These are phyloP conservation scores for Ramaria sp. DNA, from an alignment of 768 basidiomycete genomes.

Conservation along the genomic window DNA sequence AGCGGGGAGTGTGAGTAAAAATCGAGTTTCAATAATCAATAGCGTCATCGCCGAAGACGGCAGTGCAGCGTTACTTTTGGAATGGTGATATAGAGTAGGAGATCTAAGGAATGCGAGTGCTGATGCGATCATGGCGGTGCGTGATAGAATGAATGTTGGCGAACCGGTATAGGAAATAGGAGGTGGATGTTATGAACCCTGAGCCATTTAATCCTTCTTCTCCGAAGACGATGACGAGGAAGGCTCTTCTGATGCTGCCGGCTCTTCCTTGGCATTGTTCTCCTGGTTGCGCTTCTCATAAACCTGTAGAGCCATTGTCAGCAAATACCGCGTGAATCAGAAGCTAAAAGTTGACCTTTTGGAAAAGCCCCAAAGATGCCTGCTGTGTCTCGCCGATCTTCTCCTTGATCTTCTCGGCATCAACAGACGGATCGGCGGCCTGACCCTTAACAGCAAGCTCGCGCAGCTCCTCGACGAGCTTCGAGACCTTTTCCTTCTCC, in stretches of 20 bases:
- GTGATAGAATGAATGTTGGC: background rate
- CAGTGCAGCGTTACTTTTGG: constrained; percentile 9
- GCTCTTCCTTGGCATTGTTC: constrained; percentile 35
- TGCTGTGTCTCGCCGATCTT: constrained; percentile 92
- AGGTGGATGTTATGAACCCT: constrained; percentile 1
- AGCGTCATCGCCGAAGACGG: background rate
- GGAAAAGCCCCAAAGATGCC: constrained; percentile 93
- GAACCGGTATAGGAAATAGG: constrained; percentile 1
- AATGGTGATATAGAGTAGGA: constrained; percentile 2
- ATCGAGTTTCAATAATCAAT: background rate
- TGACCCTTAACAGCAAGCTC: constrained; percentile 87
- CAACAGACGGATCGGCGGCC: constrained; percentile 68
- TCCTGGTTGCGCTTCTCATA: constrained; percentile 89
- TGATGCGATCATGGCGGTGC: background rate
- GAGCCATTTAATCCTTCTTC: constrained; percentile 79
- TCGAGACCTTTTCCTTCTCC: constrained; percentile 91
- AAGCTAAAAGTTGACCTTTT: constrained; percentile 45
- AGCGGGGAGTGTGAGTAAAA: constrained; percentile 7
- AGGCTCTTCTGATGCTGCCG: constrained; percentile 21
- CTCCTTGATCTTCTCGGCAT: constrained; percentile 79
- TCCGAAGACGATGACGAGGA: constrained; percentile 37
- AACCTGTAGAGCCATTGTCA: constrained; percentile 27
- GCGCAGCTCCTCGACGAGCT: constrained; percentile 78
- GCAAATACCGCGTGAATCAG: background rate
- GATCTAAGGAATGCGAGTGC: constrained; percentile 1